phyloP scores from a whole-genome alignment of 1,139 yeast species.

The Meyerozyma smithsonii region DNA sequence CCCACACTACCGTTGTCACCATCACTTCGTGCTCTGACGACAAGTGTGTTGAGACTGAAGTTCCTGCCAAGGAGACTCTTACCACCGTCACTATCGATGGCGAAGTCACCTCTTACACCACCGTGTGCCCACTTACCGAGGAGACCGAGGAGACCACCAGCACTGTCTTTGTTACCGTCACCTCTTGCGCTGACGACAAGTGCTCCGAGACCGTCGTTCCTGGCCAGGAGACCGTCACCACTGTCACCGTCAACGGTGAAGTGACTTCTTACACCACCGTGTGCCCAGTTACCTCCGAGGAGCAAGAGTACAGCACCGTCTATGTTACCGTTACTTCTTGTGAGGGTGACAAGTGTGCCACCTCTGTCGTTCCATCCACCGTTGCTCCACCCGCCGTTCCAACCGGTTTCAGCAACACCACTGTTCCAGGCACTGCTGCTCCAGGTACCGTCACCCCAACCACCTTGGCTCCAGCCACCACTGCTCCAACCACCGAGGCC shows the following conservation, averaged over 20 bases:
- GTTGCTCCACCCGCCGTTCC: constrained; percentile 5
- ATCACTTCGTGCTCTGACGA: constrained; percentile 4
- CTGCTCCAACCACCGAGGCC: constrained; percentile 7
- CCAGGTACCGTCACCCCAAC: constrained; percentile 5
- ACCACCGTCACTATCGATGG: constrained; percentile 16
- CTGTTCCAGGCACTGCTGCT: constrained; percentile 5
- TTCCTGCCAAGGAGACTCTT: constrained; percentile 8
- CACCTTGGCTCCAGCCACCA: constrained; percentile 6
- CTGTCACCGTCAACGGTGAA: constrained; percentile 14
- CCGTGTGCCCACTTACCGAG: constrained; percentile 14
- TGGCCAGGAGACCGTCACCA: constrained; percentile 6
- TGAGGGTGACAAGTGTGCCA: constrained; percentile 9
- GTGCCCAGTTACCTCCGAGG: constrained; percentile 17
- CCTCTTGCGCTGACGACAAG: constrained; percentile 5
- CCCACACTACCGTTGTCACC: constrained; percentile 10
- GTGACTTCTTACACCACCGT: constrained; percentile 18
- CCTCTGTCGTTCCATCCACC: constrained; percentile 7
- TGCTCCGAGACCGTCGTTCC: constrained; percentile 8
- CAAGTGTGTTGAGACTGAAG: constrained; percentile 11
- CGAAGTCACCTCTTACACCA: constrained; percentile 15
- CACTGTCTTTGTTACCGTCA: constrained; percentile 8
- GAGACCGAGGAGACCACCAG: constrained; percentile 8
- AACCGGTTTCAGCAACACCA: constrained; percentile 1
- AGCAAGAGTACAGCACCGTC: constrained; percentile 4
- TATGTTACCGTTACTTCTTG: constrained; percentile 13